A percentile compares a stretch with the other conserved stretches of the same genome.
Conservation (phyloP, 129 eudicot species). For the Lactuca saligna region DNA sequence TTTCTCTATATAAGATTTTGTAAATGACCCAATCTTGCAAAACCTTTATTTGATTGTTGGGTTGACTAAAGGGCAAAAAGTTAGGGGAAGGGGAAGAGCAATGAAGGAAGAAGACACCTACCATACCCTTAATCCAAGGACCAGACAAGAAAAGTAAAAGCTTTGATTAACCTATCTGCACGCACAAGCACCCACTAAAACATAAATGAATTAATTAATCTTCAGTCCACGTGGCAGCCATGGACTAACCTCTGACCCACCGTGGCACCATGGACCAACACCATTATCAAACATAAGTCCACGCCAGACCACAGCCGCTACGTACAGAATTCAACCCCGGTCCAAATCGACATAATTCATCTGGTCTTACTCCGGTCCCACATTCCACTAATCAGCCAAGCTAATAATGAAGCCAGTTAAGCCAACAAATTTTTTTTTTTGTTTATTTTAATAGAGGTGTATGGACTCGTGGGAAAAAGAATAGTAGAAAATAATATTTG, state of each 20-base stretch:
- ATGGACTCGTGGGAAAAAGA: constrained; percentile 11
- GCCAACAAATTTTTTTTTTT: not conserved
- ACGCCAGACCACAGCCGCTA: constrained; percentile 51
- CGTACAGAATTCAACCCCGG: constrained; percentile 26
- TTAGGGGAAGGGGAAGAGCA: not conserved
- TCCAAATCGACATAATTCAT: constrained; percentile 33
- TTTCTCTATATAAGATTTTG: too few relatives aligned
- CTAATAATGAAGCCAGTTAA: constrained; percentile 16
- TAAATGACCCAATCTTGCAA: too few relatives aligned
- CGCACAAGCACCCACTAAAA: constrained; percentile 36
- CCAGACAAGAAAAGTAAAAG: constrained; percentile 33
- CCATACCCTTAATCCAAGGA: constrained; percentile 25
- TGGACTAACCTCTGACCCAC: constrained; percentile 3
- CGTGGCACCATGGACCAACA: constrained; percentile 31
- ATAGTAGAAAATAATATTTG: constrained; percentile 7
- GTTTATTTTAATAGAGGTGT: constrained; percentile 27
- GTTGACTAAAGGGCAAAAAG: constrained; percentile 16
- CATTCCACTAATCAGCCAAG: constrained; percentile 36
- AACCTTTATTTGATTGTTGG: too few relatives aligned
- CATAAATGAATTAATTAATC: not conserved
- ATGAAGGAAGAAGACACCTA: not conserved
- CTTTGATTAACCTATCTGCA: constrained; percentile 47
- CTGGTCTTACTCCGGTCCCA: constrained; percentile 29
- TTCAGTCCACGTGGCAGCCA: constrained; percentile 16
- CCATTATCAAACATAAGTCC: constrained; percentile 40